phyloP scores from a whole-genome alignment of 1,284 basidiomycete genomes.

The Moniliella sp. region DNA sequence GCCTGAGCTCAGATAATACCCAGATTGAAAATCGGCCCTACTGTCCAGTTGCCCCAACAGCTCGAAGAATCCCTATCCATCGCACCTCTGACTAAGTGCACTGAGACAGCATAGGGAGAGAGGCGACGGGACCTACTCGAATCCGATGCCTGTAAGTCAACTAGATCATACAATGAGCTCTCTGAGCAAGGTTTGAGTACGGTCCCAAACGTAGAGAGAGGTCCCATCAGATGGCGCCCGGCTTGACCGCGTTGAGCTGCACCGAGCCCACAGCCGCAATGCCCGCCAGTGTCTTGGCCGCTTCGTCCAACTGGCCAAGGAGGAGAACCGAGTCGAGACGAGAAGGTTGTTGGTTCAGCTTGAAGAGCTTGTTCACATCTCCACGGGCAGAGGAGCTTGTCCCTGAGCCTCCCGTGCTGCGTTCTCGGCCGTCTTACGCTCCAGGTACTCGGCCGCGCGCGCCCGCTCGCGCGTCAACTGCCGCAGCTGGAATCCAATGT shows the following conservation, averaged over 20 bases:
- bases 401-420: slow-evolving; percentile 59
- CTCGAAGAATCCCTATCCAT: too few species aligned
- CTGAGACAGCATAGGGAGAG: too few species aligned
- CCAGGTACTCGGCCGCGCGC: slow-evolving; percentile 48
- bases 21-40: too few species aligned
- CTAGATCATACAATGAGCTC: too few species aligned
- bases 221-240: slow-evolving; percentile 10
- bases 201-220: too few species aligned
- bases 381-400: slow-evolving; percentile 49
- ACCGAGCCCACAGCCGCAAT: slow-evolving; percentile 38
- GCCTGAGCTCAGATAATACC: too few species aligned
- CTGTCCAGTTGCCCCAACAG: too few species aligned
- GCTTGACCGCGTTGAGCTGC: slow-evolving; percentile 25
- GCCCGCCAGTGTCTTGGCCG: slow-evolving; percentile 32
- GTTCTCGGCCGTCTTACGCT: slow-evolving; percentile 56
- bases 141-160: too few species aligned
- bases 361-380: slow-evolving; percentile 41
- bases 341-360: slow-evolving; percentile 68
- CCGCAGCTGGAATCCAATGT: slow-evolving; percentile 70
- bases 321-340: slow-evolving; percentile 60
- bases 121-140: too few species aligned
- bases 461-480: slow-evolving; percentile 74
- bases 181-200: too few species aligned
- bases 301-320: slow-evolving; percentile 33
- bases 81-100: too few species aligned